Evolutionary conservation across 2,329 filamentous ascomycete genomes (phyloP).

Genomic region (Ophiosphaerella herpotricha): DNA sequence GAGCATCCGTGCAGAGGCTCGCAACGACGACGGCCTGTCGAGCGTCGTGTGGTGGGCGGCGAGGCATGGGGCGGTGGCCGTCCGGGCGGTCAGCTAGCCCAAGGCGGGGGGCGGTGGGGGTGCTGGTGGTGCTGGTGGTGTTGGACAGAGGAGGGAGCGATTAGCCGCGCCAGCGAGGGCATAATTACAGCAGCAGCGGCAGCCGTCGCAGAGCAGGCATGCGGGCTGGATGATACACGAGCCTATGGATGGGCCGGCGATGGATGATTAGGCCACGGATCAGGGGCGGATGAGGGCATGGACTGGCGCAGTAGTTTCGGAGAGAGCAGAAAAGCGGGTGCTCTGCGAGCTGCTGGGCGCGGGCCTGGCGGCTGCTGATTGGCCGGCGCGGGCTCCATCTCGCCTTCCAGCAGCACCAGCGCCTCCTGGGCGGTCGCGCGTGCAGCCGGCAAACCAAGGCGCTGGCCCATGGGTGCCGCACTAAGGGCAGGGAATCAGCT

Average conservation of each 20-base stretch:
- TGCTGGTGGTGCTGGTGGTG: slow-evolving; percentile 2
- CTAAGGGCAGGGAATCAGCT: no score
- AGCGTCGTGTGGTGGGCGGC: slow-evolving; percentile 25
- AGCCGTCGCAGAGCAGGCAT: not conserved
- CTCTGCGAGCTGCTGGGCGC: no score
- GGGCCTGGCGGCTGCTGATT: no score
- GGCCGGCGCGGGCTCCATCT: no score
- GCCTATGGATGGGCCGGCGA: slow-evolving; percentile 17
- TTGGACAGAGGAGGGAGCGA: slow-evolving; percentile 34
- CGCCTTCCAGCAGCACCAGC: slow-evolving; percentile 10
- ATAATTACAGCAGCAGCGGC: slow-evolving; percentile 8
- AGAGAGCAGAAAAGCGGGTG: slow-evolving; percentile 19
- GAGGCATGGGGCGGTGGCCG: slow-evolving; percentile 32
- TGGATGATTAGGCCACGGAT: slow-evolving; percentile 21
- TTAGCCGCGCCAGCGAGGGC: slow-evolving; percentile 38
- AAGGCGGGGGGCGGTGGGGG: not conserved
- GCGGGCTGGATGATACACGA: slow-evolving; percentile 14
- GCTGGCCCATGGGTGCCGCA: slow-evolving; percentile 32
- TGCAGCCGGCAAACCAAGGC: slow-evolving; percentile 38
- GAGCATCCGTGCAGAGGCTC: slow-evolving; percentile 42
- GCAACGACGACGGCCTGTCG: slow-evolving; percentile 34
- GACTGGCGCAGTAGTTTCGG: slow-evolving; percentile 39
- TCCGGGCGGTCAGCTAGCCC: slow-evolving; percentile 42
- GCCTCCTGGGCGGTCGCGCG: slow-evolving; percentile 32
- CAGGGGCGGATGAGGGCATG: slow-evolving; percentile 31